Evolutionary conservation across 441 rosid species (phyloP).

Genomic region (Aquilaria agallochum): DNA sequence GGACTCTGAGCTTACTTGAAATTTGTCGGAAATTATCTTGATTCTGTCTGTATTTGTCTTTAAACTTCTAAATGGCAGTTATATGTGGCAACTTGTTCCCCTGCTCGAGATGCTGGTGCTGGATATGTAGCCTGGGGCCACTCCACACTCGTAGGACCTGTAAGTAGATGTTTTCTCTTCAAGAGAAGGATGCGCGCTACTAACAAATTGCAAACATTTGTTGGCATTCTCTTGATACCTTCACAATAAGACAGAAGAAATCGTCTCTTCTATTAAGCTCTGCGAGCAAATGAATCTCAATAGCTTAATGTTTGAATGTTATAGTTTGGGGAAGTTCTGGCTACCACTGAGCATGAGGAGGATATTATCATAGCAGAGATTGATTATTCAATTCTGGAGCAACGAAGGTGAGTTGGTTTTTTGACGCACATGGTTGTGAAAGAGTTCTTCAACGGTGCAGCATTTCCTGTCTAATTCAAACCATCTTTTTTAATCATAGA

Average conservation of each 20-base stretch:
- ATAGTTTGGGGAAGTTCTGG: constrained; percentile 93
- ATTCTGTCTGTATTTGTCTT: too few species aligned
- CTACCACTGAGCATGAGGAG: constrained; percentile 80
- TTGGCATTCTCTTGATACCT: too few species aligned
- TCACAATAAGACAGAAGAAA: neutral
- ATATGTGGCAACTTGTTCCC: constrained; percentile 94
- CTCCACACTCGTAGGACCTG: constrained; percentile 93
- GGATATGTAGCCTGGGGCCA: constrained; percentile 99
- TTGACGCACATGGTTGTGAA: neutral
- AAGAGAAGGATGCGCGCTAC: neutral
- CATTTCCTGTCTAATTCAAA: neutral
- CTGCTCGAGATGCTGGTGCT: constrained; percentile 77
- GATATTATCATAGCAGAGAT: constrained; percentile 76
- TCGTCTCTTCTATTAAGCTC: neutral
- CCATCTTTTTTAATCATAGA: constrained; percentile 31
- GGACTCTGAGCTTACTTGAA: too few species aligned
- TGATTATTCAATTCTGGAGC: constrained; percentile 71
- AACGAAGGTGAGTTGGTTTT: constrained; percentile 50
- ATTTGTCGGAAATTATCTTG: too few species aligned
- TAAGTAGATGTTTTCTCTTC: constrained; percentile 30
- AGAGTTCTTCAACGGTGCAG: neutral
- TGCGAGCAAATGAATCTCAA: neutral
- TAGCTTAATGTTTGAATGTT: constrained; percentile 13
- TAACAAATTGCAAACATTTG: too few species aligned
- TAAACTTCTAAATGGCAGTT: constrained; percentile 38